These are phyloP conservation scores for Lipomyces yarrowii DNA, from an alignment of 1,139 yeast species.

Conservation along the genomic window DNA sequence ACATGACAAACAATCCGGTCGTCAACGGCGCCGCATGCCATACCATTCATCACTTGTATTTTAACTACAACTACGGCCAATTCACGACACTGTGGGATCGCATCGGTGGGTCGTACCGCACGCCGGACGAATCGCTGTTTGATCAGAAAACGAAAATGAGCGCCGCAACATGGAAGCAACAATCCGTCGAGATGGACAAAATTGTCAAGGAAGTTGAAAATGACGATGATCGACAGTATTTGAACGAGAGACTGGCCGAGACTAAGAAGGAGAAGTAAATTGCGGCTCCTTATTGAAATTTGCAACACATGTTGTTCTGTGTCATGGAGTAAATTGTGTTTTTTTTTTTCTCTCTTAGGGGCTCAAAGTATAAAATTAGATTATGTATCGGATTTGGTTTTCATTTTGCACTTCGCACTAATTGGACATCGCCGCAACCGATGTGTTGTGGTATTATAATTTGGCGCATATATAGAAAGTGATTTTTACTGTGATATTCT, in stretches of 20 bases:
- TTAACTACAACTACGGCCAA: constrained; percentile 97
- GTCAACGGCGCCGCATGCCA: constrained; percentile 98
- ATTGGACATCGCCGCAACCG: background rate
- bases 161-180: constrained; percentile 68
- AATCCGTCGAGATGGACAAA: constrained; percentile 73
- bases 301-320: background rate
- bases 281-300: background rate
- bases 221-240: constrained; percentile 52
- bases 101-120: constrained; percentile 88
- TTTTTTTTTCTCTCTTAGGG: background rate
- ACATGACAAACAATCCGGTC: constrained; percentile 87
- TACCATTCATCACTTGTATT: constrained; percentile 92
- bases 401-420: background rate
- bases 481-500: background rate
- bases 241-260: constrained; percentile 4
- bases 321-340: background rate
- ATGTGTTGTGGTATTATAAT: background rate
- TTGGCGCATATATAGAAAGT: background rate
- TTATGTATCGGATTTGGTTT: background rate
- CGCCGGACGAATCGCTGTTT: constrained; percentile 86
- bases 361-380: background rate
- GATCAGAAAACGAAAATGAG: constrained; percentile 63
- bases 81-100: constrained; percentile 98
- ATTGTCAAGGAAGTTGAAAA: constrained; percentile 84
- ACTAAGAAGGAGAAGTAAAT: constrained; percentile 11